Evolutionary conservation across 352 stramenopile species (phyloP), one percentile per base, ranked within the genome.

Genomic region (Globisporangium paroecandrum): DNA sequence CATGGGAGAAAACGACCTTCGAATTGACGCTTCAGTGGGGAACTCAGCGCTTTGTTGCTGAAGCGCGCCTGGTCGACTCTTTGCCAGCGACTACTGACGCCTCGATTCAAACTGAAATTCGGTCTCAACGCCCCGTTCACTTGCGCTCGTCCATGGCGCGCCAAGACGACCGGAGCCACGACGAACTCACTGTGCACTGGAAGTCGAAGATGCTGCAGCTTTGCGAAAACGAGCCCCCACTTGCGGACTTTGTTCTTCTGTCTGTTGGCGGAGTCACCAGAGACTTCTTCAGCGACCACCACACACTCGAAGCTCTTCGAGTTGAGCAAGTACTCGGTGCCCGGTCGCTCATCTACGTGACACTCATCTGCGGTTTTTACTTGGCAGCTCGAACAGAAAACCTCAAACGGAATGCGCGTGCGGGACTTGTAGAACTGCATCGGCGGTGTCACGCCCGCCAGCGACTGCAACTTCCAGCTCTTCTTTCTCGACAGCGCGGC

Each of bases 351-450:
- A 65, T 91, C 74, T 12, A 93, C 62, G 13, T 86, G 61, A 43
- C 85, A 75, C 34, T 89, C 75, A 13, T 70, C 77, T 51, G 75
- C 85, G 0, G 91, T 61, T 55, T 91, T 90, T 12, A 53, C 38
- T 27, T 81, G 65, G 38, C 85, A 94, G 2, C 57, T 62, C 13
- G 65, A 27, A 56, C 85, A 93, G 32, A 69, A 72, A 15, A 93
- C 32, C 74, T 83, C 81, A 65, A 83, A 93, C 7, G 83, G 81
- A 24, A 77, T n/a, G 3, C 71, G 74, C 25, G 73, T 81, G 72
- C 76, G 73, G 32, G 77, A 70, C 62, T 89, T 91, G 15, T 65
- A 74, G n/a, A 91, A 86, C 8, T 66, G 61, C 29, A 86, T 62
- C 46, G 59, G 63, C 4, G 76, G 79, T 25, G 68, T 46, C 53